Percentiles rank a stretch among this genome's conserved stretches.
Conservation (phyloP, 768 basidiomycete genomes). For the Lactarius pseudohatsudake region DNA sequence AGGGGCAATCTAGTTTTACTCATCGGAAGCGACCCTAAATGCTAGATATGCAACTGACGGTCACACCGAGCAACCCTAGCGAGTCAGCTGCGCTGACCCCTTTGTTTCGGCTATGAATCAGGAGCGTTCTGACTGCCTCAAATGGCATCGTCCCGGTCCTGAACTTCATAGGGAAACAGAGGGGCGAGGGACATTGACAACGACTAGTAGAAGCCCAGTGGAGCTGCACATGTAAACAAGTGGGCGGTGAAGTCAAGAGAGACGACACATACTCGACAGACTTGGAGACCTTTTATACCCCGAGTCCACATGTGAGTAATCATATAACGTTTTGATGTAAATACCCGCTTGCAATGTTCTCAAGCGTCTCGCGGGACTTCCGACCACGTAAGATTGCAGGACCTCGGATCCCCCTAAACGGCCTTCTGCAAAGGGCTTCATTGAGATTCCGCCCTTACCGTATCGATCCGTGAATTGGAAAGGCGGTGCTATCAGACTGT, state of each 20-base stretch:
- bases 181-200: slow-evolving; percentile 20
- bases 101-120: slow-evolving; percentile 30
- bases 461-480: slow-evolving; percentile 23
- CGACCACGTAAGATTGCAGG: slow-evolving; percentile 16
- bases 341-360: slow-evolving; percentile 12
- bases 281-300: slow-evolving; percentile 22
- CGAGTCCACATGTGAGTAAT: slow-evolving; percentile 6
- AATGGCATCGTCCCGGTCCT: slow-evolving; percentile 17
- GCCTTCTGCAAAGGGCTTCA: slow-evolving; percentile 9
- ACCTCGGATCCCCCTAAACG: slow-evolving; percentile 12
- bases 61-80: slow-evolving; percentile 12
- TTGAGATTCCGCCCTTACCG: slow-evolving; percentile 18
- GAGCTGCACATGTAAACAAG: slow-evolving; percentile 1
- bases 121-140: slow-evolving; percentile 13
- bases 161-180: slow-evolving; percentile 23
- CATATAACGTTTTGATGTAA: slow-evolving; percentile 16
- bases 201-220: slow-evolving; percentile 5
- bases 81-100: slow-evolving; percentile 20
- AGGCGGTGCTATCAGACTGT: slow-evolving; percentile 6
- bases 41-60: background rate
- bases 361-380: slow-evolving; percentile 14
- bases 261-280: slow-evolving; percentile 2
- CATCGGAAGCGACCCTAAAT: background rate
- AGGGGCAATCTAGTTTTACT: background rate
- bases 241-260: background rate